Conservation (phyloP, 306 rosid species). For the Luffa aegyptiaca region DNA sequence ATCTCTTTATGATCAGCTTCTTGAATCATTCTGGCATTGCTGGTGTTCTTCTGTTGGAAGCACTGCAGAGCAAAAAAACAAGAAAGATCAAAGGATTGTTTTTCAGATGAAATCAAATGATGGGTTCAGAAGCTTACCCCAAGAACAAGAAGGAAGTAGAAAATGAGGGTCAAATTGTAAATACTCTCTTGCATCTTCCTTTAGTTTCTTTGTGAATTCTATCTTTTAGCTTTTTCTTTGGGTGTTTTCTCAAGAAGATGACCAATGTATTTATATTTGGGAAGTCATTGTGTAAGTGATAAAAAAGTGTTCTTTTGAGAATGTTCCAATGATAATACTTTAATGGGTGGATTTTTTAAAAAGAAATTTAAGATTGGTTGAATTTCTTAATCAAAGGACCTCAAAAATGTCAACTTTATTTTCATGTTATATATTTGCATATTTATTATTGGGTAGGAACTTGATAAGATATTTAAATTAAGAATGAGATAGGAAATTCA, state of each 20-base stretch:
- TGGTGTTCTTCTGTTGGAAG: neutral
- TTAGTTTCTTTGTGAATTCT: neutral
- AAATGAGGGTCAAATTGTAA: neutral
- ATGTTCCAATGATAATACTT: neutral
- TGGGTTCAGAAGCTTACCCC: conserved; percentile 1
- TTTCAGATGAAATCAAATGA: neutral
- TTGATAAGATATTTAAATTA: neutral
- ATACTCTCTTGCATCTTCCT: neutral
- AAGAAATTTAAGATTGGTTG: neutral
- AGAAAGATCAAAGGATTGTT: neutral
- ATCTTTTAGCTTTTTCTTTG: neutral
- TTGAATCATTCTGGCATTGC: neutral
- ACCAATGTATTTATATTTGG: neutral
- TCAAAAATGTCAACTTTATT: neutral
- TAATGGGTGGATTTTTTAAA: neutral
- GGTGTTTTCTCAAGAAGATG: neutral
- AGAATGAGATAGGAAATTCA: neutral
- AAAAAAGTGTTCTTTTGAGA: neutral
- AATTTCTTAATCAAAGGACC: neutral
- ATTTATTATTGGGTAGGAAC: neutral
- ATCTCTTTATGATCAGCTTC: neutral
- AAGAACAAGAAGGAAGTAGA: neutral
- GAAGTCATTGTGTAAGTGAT: neutral
- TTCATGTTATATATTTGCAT: neutral
- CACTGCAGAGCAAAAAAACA: neutral